These are phyloP conservation scores for Megacollybia marginata DNA, from an alignment of 768 basidiomycete species.

Conservation along the genomic window DNA sequence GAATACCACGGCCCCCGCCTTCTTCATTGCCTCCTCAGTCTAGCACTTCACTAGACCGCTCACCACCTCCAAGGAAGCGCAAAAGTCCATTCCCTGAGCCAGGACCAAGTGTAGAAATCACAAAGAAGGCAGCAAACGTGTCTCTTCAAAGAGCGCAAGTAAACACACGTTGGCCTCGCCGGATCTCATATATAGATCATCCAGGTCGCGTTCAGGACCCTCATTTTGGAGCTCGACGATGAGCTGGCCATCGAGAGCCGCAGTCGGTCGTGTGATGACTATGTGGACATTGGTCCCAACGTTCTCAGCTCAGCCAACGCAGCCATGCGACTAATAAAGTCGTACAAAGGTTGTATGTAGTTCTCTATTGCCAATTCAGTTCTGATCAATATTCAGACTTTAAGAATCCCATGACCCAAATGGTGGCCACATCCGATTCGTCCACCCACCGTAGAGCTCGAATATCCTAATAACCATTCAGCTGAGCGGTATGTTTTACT, in stretches of 20 bases:
- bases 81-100: slow-evolving; percentile 1
- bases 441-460: slow-evolving; percentile 62
- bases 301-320: slow-evolving; percentile 55
- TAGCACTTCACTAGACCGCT: not conserved
- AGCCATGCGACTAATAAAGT: slow-evolving; percentile 53
- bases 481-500: slow-evolving; percentile 49
- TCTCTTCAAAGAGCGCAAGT: too few relatives aligned
- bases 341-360: slow-evolving; percentile 62
- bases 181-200: too few relatives aligned
- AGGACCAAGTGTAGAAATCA: not conserved
- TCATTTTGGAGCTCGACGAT: too few relatives aligned
- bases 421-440: slow-evolving; percentile 53
- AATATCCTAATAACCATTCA: slow-evolving; percentile 70
- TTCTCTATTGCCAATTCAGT: slow-evolving; percentile 9
- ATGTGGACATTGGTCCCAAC: not conserved
- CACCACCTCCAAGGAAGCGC: slow-evolving; percentile 3
- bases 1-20: not conserved
- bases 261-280: not conserved
- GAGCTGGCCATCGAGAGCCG: too few relatives aligned
- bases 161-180: too few relatives aligned
- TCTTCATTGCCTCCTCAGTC: not conserved
- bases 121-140: too few relatives aligned
- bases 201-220: too few relatives aligned
- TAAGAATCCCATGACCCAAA: slow-evolving; percentile 53
- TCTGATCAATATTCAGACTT: slow-evolving; percentile 44